Evolutionary conservation across 164 flowering plant species (phyloP).

Genomic region (Vitis rotundifolia): DNA sequence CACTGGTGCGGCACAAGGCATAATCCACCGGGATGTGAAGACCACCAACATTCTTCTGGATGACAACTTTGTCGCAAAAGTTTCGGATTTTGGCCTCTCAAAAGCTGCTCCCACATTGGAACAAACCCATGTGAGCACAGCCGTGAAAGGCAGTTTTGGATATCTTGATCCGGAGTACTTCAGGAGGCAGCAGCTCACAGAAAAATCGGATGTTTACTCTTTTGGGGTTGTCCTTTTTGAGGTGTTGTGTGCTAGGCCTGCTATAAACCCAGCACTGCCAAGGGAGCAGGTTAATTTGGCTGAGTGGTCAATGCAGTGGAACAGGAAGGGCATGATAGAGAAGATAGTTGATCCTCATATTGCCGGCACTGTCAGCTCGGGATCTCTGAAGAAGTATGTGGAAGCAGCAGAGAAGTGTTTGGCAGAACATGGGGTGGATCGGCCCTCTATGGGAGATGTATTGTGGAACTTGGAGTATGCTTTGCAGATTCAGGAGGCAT

Average conservation of each 20-base stretch:
- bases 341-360: slow-evolving; percentile 64
- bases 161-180: slow-evolving; percentile 93
- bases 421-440: slow-evolving; percentile 79
- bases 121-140: slow-evolving; percentile 87
- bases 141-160: slow-evolving; percentile 95
- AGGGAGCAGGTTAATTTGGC: slow-evolving; percentile 89
- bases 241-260: slow-evolving; percentile 79
- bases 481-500: slow-evolving; percentile 76
- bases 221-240: slow-evolving; percentile 90
- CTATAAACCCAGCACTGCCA: slow-evolving; percentile 66
- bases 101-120: slow-evolving; percentile 69
- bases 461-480: slow-evolving; percentile 89
- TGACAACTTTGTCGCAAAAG: slow-evolving; percentile 76
- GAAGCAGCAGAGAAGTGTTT: slow-evolving; percentile 91
- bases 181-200: slow-evolving; percentile 75
- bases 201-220: slow-evolving; percentile 91
- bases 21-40: slow-evolving; percentile 91
- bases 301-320: slow-evolving; percentile 82
- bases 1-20: slow-evolving; percentile 83
- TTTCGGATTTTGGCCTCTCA: slow-evolving; percentile 83
- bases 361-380: slow-evolving; percentile 34
- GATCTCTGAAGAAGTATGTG: slow-evolving; percentile 62
- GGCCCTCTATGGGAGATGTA: slow-evolving; percentile 94
- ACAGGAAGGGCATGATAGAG: slow-evolving; percentile 59
- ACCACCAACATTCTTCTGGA: slow-evolving; percentile 90